These are phyloP conservation scores for Penicillium parvum DNA, from an alignment of 495 filamentous ascomycete species.

Conservation along the genomic window DNA sequence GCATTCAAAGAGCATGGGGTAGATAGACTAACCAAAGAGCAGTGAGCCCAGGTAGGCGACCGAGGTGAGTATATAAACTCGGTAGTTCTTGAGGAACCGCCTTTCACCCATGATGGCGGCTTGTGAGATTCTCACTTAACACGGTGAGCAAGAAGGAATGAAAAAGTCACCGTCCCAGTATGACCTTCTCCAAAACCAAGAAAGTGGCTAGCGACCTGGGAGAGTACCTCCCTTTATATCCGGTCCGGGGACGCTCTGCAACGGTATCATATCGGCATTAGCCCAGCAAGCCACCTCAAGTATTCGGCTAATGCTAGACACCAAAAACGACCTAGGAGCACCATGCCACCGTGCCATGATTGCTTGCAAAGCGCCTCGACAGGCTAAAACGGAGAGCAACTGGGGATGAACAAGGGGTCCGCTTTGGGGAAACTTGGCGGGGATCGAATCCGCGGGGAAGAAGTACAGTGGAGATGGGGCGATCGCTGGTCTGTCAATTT, in stretches of 20 bases:
- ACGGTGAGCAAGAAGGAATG: not conserved
- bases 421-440: constrained; percentile 19
- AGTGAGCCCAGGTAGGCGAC: constrained; percentile 52
- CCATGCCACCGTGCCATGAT: too few species aligned
- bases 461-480: constrained; percentile 2
- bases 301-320: constrained; percentile 10
- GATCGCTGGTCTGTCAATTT: constrained; percentile 3
- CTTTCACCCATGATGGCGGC: constrained; percentile 14
- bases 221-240: constrained; percentile 17
- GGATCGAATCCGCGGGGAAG: not conserved
- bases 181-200: not conserved
- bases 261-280: constrained; percentile 6
- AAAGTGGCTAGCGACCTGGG: not conserved
- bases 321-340: constrained; percentile 5
- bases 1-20: too few species aligned
- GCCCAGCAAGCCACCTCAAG: constrained; percentile 1
- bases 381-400: not conserved
- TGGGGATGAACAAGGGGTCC: constrained; percentile 10
- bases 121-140: not conserved
- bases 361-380: too few species aligned
- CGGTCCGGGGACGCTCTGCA: not conserved
- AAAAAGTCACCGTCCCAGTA: not conserved
- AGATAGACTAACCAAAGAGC: constrained; percentile 41
- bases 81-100: constrained; percentile 46
- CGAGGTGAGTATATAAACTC: constrained; percentile 50